phyloP scores from a whole-genome alignment of 768 basidiomycete genomes.

The Phlebiopsis gigantea region DNA sequence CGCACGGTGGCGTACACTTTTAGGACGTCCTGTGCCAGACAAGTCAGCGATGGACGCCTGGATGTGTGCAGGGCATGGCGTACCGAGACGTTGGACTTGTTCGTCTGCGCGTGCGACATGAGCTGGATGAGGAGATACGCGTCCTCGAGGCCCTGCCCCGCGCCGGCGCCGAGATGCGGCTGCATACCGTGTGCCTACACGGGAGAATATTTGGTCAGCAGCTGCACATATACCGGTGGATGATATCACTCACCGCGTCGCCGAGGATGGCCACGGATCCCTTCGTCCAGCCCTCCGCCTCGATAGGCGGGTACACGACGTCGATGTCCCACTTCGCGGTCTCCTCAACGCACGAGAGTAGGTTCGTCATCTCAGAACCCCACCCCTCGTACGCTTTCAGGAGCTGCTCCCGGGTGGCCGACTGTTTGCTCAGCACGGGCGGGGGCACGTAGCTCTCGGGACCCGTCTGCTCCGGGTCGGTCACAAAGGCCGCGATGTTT shows the following conservation, averaged over 20 bases:
- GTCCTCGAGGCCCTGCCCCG: conserved; percentile 58
- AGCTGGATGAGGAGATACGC: conserved; percentile 41
- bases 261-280: conserved; percentile 45
- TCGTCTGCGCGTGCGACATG: conserved; percentile 38
- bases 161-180: conserved; percentile 54
- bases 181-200: conserved; percentile 55
- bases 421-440: conserved; percentile 34
- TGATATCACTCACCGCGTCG: conserved; percentile 36
- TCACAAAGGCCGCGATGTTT: conserved; percentile 42
- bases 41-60: background rate
- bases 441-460: conserved; percentile 17
- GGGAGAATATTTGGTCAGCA: too few relatives aligned
- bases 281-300: conserved; percentile 38
- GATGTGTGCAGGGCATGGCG: background rate
- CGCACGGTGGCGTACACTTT: conserved; percentile 40
- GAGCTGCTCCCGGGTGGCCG: conserved; percentile 37
- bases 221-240: background rate
- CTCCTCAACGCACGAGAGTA: conserved; percentile 38
- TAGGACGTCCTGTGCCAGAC: conserved; percentile 35
- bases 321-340: conserved; percentile 52
- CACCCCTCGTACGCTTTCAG: conserved; percentile 37
- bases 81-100: conserved; percentile 36
- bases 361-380: conserved; percentile 37
- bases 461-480: conserved; percentile 22
- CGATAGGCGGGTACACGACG: conserved; percentile 32